Conservation (phyloP, 225 moss, liverwort and hornwort species). For the Bryoerythrophyllum caledonicum region DNA sequence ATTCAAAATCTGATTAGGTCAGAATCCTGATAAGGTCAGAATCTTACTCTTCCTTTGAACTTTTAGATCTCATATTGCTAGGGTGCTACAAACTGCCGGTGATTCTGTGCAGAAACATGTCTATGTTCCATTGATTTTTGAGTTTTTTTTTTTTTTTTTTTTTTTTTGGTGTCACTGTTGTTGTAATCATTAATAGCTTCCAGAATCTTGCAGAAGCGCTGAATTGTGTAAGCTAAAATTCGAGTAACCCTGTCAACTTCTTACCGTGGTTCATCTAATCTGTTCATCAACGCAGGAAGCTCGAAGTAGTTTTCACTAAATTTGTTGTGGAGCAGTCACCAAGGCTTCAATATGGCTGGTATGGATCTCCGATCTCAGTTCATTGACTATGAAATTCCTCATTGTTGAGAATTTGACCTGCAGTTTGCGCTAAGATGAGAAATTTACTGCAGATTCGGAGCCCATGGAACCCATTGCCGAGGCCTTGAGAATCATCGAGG, state of each 20-base stretch:
- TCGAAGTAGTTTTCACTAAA: neutral
- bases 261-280: neutral
- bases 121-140: neutral
- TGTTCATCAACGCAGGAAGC: neutral
- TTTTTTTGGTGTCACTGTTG: neutral
- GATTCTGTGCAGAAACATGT: neutral
- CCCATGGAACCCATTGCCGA: neutral
- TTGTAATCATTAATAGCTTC: neutral
- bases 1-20: neutral
- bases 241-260: neutral
- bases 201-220: neutral
- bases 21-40: neutral
- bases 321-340: neutral
- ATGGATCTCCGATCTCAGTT: neutral
- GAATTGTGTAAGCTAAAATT: neutral
- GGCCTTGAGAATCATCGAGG: slow-evolving; percentile 24
- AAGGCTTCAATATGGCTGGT: neutral
- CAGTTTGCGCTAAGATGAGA: neutral
- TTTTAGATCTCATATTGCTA: neutral
- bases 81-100: neutral
- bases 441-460: neutral
- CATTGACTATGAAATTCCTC: neutral
- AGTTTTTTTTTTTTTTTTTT: too few relatives aligned
- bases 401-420: neutral
- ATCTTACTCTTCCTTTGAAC: neutral